Evolutionary conservation across 1,139 yeast species (phyloP), one percentile per base, ranked within the genome.

Genomic region (Geotrichum reessii): DNA sequence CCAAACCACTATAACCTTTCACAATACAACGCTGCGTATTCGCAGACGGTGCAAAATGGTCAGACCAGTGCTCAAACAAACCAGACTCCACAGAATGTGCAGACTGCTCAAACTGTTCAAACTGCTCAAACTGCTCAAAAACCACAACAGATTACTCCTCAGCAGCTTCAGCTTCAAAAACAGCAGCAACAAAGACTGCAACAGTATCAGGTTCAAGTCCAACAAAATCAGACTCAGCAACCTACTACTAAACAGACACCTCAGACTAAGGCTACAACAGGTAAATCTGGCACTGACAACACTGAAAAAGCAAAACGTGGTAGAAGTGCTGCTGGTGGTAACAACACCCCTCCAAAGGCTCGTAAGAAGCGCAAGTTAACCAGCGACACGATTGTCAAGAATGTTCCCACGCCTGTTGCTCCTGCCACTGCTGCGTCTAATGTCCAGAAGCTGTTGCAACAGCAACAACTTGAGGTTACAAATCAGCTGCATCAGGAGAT

Each of bases 381-480:
- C 44, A n/a, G 4, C 7, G 44, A 37, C 8, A 37, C 14, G 19
- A 17, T 3, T n/a, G 44, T 8, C n/a, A 37, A 37, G 44, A 37
- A 37, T 5, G 17, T n/a, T n/a, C 9, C 44, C 17, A 17, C 21
- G 6, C 44, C 44, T 37, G 21, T 53, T 21, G 37, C 55, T 5
- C 50, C 52, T 3, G 54, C 46, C 50, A 28, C 44, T 44, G 44
- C 54, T 1, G 22, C 48, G 19, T 37, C 44, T 3, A 37, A 37
- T 37, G 47, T 27, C 46, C 25, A 53, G 22, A 40, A 57, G 24
- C 25, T 58, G 25, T 55, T 22, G 37, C 59, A 25, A 60, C 59
- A 5, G 46, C 28, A 22, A 47, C 28, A 47, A 27, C 40, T 51
- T 25, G 40, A 31, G 53, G 31, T 56, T 44, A 28, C 37, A 19